Percentiles rank a stretch among this genome's conserved stretches.
phyloP scores from a whole-genome alignment of 352 stramenopile genomes.

The Pythium brachiatum region DNA sequence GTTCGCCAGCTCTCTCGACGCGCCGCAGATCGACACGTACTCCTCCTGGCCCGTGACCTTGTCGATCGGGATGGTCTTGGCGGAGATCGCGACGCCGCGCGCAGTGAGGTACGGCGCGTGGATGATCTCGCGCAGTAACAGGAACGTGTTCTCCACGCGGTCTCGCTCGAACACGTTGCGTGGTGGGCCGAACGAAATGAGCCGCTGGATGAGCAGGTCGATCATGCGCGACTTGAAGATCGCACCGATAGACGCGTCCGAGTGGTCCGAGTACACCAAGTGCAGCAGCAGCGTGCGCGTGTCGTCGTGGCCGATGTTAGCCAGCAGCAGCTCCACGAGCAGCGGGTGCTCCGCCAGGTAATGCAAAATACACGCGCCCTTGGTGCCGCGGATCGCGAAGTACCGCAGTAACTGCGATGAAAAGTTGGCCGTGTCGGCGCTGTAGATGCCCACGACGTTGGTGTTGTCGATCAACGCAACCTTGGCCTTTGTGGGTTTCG shows the following conservation, averaged over 20 bases:
- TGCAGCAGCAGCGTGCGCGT: conserved; percentile 74
- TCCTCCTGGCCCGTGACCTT: conserved; percentile 85
- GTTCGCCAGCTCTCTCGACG: conserved; percentile 79
- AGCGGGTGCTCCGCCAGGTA: conserved; percentile 54
- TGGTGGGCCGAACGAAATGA: conserved; percentile 68
- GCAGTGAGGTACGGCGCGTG: conserved; percentile 81
- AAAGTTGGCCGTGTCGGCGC: conserved; percentile 75
- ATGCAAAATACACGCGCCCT: conserved; percentile 73
- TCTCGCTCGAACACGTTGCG: conserved; percentile 73
- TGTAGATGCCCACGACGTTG: conserved; percentile 65
- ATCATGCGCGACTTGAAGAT: conserved; percentile 73
- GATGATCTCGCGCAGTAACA: conserved; percentile 77
- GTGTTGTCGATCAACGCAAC: conserved; percentile 24
- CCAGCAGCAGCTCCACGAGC: conserved; percentile 70
- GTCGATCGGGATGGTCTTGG: conserved; percentile 82
- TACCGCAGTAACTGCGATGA: conserved; percentile 79
- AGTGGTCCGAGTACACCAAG: conserved; percentile 84
- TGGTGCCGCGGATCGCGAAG: conserved; percentile 74
- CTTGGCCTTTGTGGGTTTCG: conserved; percentile 13
- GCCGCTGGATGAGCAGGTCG: conserved; percentile 73
- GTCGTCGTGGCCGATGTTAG: conserved; percentile 81
- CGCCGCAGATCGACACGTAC: conserved; percentile 85
- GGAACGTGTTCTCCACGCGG: conserved; percentile 78
- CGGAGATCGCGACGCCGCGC: conserved; percentile 81
- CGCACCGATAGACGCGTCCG: conserved; percentile 63